phyloP scores from a whole-genome alignment of 2,329 filamentous ascomycete species.

The Aureobasidium lini region DNA sequence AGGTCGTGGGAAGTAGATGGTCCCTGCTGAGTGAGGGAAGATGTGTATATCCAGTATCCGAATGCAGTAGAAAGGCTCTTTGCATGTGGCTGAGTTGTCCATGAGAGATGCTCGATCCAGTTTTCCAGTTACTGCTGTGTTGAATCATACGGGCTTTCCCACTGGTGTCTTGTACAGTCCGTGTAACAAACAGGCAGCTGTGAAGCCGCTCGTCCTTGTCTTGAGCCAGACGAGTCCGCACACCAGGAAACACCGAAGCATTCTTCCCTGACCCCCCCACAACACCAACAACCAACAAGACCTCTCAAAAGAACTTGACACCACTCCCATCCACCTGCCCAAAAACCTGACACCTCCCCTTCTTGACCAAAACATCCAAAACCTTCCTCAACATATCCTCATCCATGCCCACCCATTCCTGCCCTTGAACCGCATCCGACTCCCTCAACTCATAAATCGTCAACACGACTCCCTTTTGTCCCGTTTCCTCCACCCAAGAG shows the following conservation, averaged over 20 bases:
- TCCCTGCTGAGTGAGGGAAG: no score
- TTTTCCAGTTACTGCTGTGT: not conserved
- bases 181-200: no score
- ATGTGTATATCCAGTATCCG: not conserved
- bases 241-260: no score
- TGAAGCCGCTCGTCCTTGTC: no score
- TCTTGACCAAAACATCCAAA: slow-evolving; percentile 74
- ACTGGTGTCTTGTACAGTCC: no score
- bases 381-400: slow-evolving; percentile 70
- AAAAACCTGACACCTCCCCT: slow-evolving; percentile 89
- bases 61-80: no score
- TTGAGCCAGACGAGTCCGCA: no score
- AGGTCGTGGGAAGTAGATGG: not conserved
- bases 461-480: slow-evolving; percentile 78
- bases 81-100: no score
- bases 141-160: no score
- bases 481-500: slow-evolving; percentile 76
- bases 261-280: no score
- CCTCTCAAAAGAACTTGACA: slow-evolving; percentile 84
- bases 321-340: slow-evolving; percentile 71
- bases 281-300: no score
- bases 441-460: slow-evolving; percentile 88
- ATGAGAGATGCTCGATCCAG: no score
- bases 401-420: slow-evolving; percentile 53
- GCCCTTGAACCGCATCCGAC: slow-evolving; percentile 65